phyloP scores from a whole-genome alignment of 2,329 filamentous ascomycete genomes.

The Aspergillus piperis region DNA sequence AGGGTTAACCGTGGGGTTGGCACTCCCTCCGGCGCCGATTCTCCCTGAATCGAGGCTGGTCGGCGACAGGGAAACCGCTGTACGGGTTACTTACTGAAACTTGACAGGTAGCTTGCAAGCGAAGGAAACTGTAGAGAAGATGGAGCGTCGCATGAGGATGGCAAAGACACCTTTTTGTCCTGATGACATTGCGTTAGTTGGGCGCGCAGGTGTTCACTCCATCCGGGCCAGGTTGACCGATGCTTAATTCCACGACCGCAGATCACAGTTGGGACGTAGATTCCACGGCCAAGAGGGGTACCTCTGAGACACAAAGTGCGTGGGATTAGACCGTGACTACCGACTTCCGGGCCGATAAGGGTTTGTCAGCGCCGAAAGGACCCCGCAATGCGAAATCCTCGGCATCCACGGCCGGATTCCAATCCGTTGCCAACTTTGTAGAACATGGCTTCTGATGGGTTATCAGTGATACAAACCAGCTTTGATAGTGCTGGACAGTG shows the following conservation, averaged over 20 bases:
- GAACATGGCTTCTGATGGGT: not conserved
- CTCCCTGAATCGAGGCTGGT: not conserved
- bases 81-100: not conserved
- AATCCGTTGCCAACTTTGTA: not conserved
- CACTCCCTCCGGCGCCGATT: not conserved
- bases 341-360: conserved; percentile 22
- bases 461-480: too few relatives aligned
- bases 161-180: not conserved
- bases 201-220: not conserved
- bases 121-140: not conserved
- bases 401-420: not conserved
- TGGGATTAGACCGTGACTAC: conserved; percentile 19
- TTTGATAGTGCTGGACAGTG: too few relatives aligned
- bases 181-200: not conserved
- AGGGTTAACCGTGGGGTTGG: not conserved
- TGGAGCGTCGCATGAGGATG: not conserved
- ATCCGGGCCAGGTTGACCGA: not conserved
- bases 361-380: conserved; percentile 10
- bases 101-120: not conserved
- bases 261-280: not conserved
- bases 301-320: not conserved
- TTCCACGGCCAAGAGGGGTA: not conserved
- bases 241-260: conserved; percentile 12
- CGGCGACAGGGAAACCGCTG: not conserved
- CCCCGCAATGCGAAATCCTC: conserved; percentile 17